phyloP scores from a whole-genome alignment of 495 filamentous ascomycete species.

The Aspergillus olivimuriae region DNA sequence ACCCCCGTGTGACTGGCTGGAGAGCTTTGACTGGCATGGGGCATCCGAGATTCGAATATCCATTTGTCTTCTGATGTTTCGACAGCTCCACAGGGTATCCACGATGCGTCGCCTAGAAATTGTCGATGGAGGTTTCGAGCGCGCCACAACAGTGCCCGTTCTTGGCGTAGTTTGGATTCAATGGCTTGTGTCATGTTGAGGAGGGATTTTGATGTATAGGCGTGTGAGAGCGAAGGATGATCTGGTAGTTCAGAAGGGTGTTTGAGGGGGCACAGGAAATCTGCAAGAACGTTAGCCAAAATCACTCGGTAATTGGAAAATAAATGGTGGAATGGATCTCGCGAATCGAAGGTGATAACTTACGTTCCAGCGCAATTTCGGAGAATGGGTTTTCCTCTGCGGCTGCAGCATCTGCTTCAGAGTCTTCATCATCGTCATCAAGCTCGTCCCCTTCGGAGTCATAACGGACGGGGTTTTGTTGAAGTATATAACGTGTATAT shows the following conservation, averaged over 20 bases:
- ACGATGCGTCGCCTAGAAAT: constrained; percentile 73
- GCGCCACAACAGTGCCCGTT: constrained; percentile 66
- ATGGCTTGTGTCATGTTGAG: constrained; percentile 66
- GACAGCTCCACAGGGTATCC: constrained; percentile 61
- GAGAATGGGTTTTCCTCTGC: constrained; percentile 80
- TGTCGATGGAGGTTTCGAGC: constrained; percentile 71
- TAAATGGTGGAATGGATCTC: background rate
- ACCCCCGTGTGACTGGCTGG: constrained; percentile 13
- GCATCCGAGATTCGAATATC: constrained; percentile 34
- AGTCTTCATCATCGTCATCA: constrained; percentile 67
- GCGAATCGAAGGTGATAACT: constrained; percentile 19
- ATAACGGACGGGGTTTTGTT: constrained; percentile 62
- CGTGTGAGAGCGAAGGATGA: constrained; percentile 76
- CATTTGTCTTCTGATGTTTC: constrained; percentile 31
- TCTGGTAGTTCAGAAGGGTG: constrained; percentile 75
- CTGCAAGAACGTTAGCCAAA: constrained; percentile 34
- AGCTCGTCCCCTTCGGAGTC: constrained; percentile 86
- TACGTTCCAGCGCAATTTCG: constrained; percentile 77
- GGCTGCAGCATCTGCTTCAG: constrained; percentile 61
- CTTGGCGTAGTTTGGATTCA: constrained; percentile 66
- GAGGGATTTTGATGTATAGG: constrained; percentile 78
- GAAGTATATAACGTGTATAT: constrained; percentile 76
- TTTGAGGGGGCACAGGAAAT: constrained; percentile 80
- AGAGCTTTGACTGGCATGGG: constrained; percentile 12
- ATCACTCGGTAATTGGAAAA: too few relatives aligned